Conservation (phyloP, 192 early-diverging fungal genomes). For the Dimargaris verticillata region DNA sequence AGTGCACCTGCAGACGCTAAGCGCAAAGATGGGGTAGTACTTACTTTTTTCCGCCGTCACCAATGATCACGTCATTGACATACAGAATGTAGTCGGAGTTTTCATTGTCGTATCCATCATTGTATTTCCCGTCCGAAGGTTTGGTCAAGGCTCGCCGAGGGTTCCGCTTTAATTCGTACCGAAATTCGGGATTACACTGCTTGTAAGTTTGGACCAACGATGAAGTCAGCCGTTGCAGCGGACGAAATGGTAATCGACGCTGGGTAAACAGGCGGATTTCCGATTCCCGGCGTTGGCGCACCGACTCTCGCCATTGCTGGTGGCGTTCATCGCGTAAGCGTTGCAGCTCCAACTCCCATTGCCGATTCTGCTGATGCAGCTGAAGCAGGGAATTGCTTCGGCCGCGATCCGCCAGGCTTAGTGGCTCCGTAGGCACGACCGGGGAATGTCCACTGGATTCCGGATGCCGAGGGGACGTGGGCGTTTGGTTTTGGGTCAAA, state of each 20-base stretch:
- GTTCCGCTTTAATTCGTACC: slow-evolving; percentile 59
- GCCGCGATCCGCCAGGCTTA: neutral
- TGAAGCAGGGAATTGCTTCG: slow-evolving; percentile 10
- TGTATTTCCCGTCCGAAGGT: slow-evolving; percentile 75
- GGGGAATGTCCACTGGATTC: too few relatives aligned
- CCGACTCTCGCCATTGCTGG: neutral
- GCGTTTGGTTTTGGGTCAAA: too few relatives aligned
- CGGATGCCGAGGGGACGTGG: too few relatives aligned
- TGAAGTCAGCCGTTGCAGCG: slow-evolving; percentile 36
- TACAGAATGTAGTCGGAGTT: slow-evolving; percentile 93
- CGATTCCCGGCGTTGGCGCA: neutral
- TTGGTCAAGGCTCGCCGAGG: slow-evolving; percentile 88
- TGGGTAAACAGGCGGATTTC: neutral
- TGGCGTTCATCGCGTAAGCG: neutral
- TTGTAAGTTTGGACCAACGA: slow-evolving; percentile 54
- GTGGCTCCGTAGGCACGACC: neutral
- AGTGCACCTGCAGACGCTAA: too few relatives aligned
- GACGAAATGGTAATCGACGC: slow-evolving; percentile 17
- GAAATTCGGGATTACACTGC: slow-evolving; percentile 64
- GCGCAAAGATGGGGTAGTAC: too few relatives aligned
- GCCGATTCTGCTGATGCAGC: slow-evolving; percentile 2
- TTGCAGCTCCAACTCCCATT: slow-evolving; percentile 1
- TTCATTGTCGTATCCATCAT: slow-evolving; percentile 88
- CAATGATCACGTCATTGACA: slow-evolving; percentile 94
- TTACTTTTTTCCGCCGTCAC: slow-evolving; percentile 48